A percentile compares a stretch with the other conserved stretches of the same genome.
Evolutionary conservation across 257 asterid species (phyloP).

Genomic region (Linderniella brevidens): DNA sequence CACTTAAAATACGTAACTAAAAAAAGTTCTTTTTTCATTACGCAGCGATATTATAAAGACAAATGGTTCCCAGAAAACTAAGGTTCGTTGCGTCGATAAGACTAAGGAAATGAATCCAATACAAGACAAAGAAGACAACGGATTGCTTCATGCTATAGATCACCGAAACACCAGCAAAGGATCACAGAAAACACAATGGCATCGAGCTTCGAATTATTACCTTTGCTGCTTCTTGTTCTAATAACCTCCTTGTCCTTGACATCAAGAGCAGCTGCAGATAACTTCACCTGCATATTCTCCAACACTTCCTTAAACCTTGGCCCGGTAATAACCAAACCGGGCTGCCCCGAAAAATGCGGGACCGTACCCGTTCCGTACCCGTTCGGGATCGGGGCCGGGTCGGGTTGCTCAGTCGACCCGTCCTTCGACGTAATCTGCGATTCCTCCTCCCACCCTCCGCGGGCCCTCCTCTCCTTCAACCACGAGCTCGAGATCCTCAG

Average conservation of each 20-base stretch:
- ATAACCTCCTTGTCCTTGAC: background rate
- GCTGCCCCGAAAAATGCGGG: slow-evolving; percentile 19
- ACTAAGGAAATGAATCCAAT: too few relatives aligned
- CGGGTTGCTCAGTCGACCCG: slow-evolving; percentile 14
- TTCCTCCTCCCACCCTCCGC: slow-evolving; percentile 15
- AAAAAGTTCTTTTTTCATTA: too few relatives aligned
- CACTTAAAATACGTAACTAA: too few relatives aligned
- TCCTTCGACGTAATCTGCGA: slow-evolving; percentile 14
- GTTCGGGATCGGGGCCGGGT: slow-evolving; percentile 21
- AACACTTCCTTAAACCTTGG: slow-evolving; percentile 7
- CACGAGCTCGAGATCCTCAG: slow-evolving; percentile 9
- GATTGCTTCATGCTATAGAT: background rate
- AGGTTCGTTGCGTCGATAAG: too few relatives aligned
- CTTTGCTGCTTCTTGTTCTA: background rate
- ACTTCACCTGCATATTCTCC: background rate
- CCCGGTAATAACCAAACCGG: slow-evolving; percentile 4
- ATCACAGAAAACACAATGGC: too few relatives aligned
- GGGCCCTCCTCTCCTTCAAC: slow-evolving; percentile 9
- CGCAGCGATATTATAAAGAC: too few relatives aligned
- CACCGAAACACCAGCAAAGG: too few relatives aligned
- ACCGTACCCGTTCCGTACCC: slow-evolving; percentile 15
- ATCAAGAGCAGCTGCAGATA: background rate
- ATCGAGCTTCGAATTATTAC: background rate
- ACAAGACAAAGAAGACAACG: slow-evolving; percentile 5
- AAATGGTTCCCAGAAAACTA: too few relatives aligned